Evolutionary conservation across 2,329 filamentous ascomycete species (phyloP), one percentile per base, ranked within the genome.

Genomic region (Aquanectria penicillioides): DNA sequence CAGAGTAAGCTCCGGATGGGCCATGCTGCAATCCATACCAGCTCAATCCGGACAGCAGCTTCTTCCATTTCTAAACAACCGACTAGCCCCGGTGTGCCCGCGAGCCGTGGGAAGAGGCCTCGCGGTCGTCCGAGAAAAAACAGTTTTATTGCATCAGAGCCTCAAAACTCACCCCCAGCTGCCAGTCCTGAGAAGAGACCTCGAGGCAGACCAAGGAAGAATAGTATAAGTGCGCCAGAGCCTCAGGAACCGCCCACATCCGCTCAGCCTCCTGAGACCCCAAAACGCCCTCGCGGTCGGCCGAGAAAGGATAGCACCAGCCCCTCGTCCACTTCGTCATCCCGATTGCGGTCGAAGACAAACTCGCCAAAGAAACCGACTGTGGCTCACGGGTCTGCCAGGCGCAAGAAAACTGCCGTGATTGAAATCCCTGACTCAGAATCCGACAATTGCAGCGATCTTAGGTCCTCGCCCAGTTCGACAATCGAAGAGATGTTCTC

Each of bases 401-500:
- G 51, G 11, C 62, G 40, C 34, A 63, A 55, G 38, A 60, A 66
- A 23, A 17, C 57, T 11, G 36, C 69, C 2, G 58, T 72, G 0
- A 56, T 79, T n/a, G 84, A 86, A 66, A 83, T 86, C 26, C 77
- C 78, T 9, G 85, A 86, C 66, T 82, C 83, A 0, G 83, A 82
- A 20, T 76, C 76, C 2, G 80, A 83, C 10, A 61, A 71, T 48
- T 63, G 51, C 26, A 62, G 55, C 59, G 65, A 48, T 41, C 68
- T 68, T 31, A 69, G 65, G 46, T 71, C 64, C 34, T 77, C 76
- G 3, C 71, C 75, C 0, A 59, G 58, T n/a, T 77, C 75, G 5
- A 75, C 76, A 2, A 65, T 74, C 1, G 73, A 78, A 23, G 61
- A 70, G 5, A 69, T 74, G 6, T 83, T 83, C 59, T 84, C 80